A percentile compares a stretch with the other conserved stretches of the same genome.
Conservation (phyloP, 768 basidiomycete genomes). For the Mycena latifolia region DNA sequence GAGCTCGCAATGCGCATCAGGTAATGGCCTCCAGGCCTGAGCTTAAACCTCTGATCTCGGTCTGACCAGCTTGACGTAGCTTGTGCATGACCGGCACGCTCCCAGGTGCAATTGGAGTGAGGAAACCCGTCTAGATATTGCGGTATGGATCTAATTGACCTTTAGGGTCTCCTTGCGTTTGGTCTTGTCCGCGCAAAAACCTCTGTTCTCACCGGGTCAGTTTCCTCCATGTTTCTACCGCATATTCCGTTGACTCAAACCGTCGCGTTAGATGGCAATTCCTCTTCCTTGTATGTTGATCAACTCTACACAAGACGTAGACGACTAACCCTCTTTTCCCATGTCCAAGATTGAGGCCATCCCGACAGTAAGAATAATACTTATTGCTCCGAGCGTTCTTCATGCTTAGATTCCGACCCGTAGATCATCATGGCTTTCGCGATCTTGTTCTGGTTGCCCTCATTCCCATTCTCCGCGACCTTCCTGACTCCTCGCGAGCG, state of each 20-base stretch:
- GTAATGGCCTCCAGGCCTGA: neutral
- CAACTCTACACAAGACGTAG: neutral
- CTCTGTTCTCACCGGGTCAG: conserved; percentile 54
- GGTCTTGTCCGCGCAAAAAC: conserved; percentile 67
- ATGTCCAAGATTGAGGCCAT: conserved; percentile 63
- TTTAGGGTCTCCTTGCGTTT: conserved; percentile 67
- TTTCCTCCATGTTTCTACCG: neutral
- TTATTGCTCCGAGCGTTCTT: neutral
- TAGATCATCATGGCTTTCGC: conserved; percentile 60
- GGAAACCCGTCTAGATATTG: conserved; percentile 15
- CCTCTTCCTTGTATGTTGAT: conserved; percentile 59
- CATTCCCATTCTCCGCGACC: conserved; percentile 66
- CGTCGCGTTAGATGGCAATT: conserved; percentile 64
- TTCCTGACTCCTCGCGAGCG: conserved; percentile 66
- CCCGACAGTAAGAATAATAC: conserved; percentile 48
- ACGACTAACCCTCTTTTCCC: neutral
- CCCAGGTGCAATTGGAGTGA: conserved; percentile 66
- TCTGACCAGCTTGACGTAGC: conserved; percentile 40
- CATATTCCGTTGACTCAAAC: neutral
- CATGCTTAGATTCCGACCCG: neutral
- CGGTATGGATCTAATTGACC: neutral
- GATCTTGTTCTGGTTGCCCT: conserved; percentile 64
- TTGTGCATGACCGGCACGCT: conserved; percentile 70
- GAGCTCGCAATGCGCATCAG: conserved; percentile 54
- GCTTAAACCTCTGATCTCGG: neutral